A percentile compares a stretch with the other conserved stretches of the same genome.
phyloP scores from a whole-genome alignment of 2,329 filamentous ascomycete species.

The Arthroderma uncinatum region DNA sequence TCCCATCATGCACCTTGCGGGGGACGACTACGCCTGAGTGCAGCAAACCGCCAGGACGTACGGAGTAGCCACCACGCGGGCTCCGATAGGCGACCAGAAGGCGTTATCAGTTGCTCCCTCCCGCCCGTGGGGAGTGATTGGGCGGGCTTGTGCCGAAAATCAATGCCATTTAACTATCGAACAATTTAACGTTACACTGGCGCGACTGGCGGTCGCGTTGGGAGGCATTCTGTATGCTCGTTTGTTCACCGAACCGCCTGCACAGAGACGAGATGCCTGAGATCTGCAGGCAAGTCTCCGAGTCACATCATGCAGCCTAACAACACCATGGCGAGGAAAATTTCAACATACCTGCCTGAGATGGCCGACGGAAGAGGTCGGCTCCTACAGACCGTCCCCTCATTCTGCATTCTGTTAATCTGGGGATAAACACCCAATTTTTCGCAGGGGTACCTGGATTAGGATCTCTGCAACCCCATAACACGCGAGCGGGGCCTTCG shows the following conservation, averaged over 20 bases:
- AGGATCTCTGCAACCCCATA: background rate
- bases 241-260: background rate
- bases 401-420: background rate
- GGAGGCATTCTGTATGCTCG: background rate
- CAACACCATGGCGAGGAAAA: background rate
- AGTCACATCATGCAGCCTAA: background rate
- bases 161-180: background rate
- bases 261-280: background rate
- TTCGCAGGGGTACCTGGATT: background rate
- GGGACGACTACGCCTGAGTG: background rate
- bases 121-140: background rate
- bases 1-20: background rate
- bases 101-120: background rate
- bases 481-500: background rate
- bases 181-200: slow-evolving; percentile 2
- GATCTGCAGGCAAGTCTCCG: background rate
- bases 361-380: background rate
- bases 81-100: background rate
- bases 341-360: background rate
- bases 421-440: background rate
- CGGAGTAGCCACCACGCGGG: background rate
- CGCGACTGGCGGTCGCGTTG: slow-evolving; percentile 1
- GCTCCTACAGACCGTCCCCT: background rate
- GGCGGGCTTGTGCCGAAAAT: background rate
- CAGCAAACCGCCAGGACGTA: background rate